phyloP scores from a whole-genome alignment of 441 rosid genomes.

The Adansonia grandidieri region DNA sequence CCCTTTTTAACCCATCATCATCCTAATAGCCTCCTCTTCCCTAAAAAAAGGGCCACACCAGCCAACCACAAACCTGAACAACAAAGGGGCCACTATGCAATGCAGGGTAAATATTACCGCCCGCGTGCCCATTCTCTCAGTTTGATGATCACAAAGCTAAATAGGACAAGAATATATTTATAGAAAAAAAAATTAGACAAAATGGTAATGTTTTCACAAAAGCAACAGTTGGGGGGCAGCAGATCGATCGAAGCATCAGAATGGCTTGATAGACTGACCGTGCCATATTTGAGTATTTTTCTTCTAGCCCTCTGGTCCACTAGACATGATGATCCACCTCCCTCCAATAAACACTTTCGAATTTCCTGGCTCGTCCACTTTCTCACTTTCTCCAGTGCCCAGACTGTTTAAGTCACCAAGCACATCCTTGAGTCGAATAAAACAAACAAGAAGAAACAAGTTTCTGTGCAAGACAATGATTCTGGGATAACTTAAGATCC shows the following conservation, averaged over 20 bases:
- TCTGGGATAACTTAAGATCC: constrained; percentile 57
- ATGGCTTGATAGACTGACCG: constrained; percentile 19
- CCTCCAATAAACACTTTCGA: constrained; percentile 7
- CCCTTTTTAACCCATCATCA: constrained; percentile 21
- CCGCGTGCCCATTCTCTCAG: constrained; percentile 28
- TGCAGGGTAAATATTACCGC: constrained; percentile 43
- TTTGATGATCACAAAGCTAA: constrained; percentile 31
- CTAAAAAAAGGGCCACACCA: constrained; percentile 30
- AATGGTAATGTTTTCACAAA: constrained; percentile 26
- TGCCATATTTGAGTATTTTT: constrained; percentile 20
- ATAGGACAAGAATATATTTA: background rate
- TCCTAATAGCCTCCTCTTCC: constrained; percentile 24
- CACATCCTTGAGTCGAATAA: constrained; percentile 35
- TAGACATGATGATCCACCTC: constrained; percentile 34
- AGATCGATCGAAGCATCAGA: constrained; percentile 18
- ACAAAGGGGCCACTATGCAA: background rate
- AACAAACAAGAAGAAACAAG: constrained; percentile 27
- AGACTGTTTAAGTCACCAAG: constrained; percentile 26
- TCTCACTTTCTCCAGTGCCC: constrained; percentile 24
- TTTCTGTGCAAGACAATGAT: constrained; percentile 20
- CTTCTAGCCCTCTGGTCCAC: constrained; percentile 36
- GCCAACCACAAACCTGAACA: constrained; percentile 45
- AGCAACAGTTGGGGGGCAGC: background rate
- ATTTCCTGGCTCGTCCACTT: constrained; percentile 5
- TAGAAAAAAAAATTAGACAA: background rate